Conservation (phyloP, 305 asterid genomes). For the Fraxinus sp. region DNA sequence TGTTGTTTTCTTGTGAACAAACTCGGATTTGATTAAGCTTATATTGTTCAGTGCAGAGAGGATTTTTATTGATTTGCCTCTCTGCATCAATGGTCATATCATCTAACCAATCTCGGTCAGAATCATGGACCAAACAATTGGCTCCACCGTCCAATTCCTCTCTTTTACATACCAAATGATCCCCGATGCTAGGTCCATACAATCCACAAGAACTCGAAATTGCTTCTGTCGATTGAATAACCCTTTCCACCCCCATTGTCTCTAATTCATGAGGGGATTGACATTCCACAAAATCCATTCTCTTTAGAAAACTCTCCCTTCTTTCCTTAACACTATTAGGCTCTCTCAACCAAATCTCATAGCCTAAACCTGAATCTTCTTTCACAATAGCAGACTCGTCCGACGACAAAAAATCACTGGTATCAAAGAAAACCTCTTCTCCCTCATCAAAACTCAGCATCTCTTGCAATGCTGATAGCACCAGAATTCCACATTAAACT, state of each 20-base stretch:
- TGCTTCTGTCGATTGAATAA: slow-evolving; percentile 28
- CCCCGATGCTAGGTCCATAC: slow-evolving; percentile 6
- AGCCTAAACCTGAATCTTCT: slow-evolving; percentile 25
- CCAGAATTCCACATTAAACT: slow-evolving; percentile 39
- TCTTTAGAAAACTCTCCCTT: slow-evolving; percentile 37
- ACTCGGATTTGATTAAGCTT: slow-evolving; percentile 14
- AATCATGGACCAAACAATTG: slow-evolving; percentile 41
- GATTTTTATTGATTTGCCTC: slow-evolving; percentile 13
- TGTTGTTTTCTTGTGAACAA: background rate
- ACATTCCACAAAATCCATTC: slow-evolving; percentile 46
- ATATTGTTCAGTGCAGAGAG: slow-evolving; percentile 4
- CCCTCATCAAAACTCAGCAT: slow-evolving; percentile 49
- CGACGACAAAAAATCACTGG: slow-evolving; percentile 39
- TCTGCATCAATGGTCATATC: slow-evolving; percentile 25
- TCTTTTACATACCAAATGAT: slow-evolving; percentile 32
- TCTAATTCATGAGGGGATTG: slow-evolving; percentile 19
- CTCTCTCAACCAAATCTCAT: slow-evolving; percentile 39
- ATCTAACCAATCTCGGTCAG: slow-evolving; percentile 36
- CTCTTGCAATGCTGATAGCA: slow-evolving; percentile 27
- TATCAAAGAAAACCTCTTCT: slow-evolving; percentile 67
- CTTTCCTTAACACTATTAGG: slow-evolving; percentile 62
- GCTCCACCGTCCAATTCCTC: slow-evolving; percentile 56
- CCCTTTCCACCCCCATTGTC: slow-evolving; percentile 18
- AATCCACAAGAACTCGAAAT: slow-evolving; percentile 25
- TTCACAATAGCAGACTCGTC: slow-evolving; percentile 29